Evolutionary conservation across 2,329 filamentous ascomycete species (phyloP).

Genomic region (Teratosphaeria zuluensis): DNA sequence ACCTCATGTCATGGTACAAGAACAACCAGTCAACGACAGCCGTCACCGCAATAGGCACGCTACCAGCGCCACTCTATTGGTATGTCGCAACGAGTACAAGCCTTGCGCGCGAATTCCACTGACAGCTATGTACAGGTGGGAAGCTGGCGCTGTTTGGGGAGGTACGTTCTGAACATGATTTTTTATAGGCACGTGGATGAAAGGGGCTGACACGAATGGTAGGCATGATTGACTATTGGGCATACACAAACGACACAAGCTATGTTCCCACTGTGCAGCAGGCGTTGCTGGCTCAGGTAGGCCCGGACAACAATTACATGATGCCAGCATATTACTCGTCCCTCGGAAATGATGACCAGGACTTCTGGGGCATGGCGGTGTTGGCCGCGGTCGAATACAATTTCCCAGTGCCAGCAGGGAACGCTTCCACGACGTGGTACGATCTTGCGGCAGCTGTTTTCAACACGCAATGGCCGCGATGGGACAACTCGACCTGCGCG

Average conservation of each 20-base stretch:
- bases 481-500: conserved; percentile 56
- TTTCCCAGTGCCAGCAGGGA: conserved; percentile 52
- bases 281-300: conserved; percentile 34
- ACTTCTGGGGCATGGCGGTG: conserved; percentile 77
- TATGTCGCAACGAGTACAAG: not conserved
- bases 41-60: conserved; percentile 27
- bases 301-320: conserved; percentile 34
- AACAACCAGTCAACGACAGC: conserved; percentile 24
- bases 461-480: conserved; percentile 63
- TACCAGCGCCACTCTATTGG: conserved; percentile 38
- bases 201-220: not conserved
- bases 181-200: not conserved
- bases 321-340: conserved; percentile 26
- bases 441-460: conserved; percentile 69
- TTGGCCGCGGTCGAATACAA: conserved; percentile 70
- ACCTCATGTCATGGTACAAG: conserved; percentile 25
- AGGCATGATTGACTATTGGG: conserved; percentile 33
- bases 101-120: not conserved
- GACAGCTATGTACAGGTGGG: conserved; percentile 22
- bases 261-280: conserved; percentile 34
- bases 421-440: conserved; percentile 56
- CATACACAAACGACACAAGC: conserved; percentile 36
- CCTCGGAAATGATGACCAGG: conserved; percentile 48
- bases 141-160: conserved; percentile 31
- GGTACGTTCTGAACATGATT: conserved; percentile 3